Base-by-base conservation (phyloP, 352 stramenopile genomes). In the Thalassiosira oceanica region DNA sequence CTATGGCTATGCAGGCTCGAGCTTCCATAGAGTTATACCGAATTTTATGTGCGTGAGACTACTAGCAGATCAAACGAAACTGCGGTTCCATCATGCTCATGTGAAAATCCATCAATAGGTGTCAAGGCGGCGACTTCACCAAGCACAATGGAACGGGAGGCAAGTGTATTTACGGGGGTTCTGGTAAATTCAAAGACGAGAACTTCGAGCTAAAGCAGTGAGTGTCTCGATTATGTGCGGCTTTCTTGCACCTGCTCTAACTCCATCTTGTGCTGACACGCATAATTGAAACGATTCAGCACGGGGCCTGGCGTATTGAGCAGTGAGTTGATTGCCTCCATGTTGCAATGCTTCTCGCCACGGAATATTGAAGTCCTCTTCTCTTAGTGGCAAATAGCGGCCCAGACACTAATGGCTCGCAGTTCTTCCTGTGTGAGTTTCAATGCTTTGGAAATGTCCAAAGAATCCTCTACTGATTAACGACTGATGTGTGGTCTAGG, bases 341-440 rank as follows among this genome's bases (percentile, higher is more conserved):
- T n/a, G n/a, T 37, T 37, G 31, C 7, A 37, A 11, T 37, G 8
- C 43, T 13, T 41, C 13, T 76, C 92, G 93, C 46, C 31, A 21
- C 31, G 37, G 24, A 23, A 27, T 10, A 20, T 55, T 56, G 10
- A 31, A 21, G n/a, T 43, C 23, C 28, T 24, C 26, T 57, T 11
- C 37, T 51, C 45, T 6, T 23, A 3, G 1, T 44, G 21, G 15
- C 23, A 27, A n/a, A 24, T 46, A 36, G n/a, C n/a, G 42, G 44
- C 11, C 43, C 46, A 4, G 71, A 75, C 43, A 78, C 71, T 15
- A 86, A 85, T 51, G 78, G 78, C 67, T 79, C 62, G 13, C 97
- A 99, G 82, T 99, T 99, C 72, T 99, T 99, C 81, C 98, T 99
- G 76, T 99, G 96, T n/a, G n/a, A n/a, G n/a, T n/a, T n/a, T n/a